Percentiles rank a stretch among this genome's conserved stretches.
phyloP scores from a whole-genome alignment of 768 basidiomycete genomes.

The Daedaleopsis nitida region DNA sequence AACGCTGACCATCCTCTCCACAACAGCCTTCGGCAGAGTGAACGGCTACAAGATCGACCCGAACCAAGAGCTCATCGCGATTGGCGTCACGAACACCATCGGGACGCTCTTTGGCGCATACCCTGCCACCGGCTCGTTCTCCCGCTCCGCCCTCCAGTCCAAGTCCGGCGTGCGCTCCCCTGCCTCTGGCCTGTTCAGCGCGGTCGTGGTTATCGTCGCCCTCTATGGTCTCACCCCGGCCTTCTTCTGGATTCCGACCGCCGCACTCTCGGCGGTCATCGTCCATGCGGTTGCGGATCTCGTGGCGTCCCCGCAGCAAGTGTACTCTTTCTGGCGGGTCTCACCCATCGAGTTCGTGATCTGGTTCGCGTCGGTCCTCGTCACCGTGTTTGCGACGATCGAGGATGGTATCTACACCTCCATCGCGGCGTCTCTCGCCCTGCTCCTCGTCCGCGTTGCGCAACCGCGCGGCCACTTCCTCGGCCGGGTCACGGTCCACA shows the following conservation, averaged over 20 bases:
- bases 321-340: slow-evolving; percentile 89
- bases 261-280: slow-evolving; percentile 84
- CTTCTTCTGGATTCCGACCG: slow-evolving; percentile 85
- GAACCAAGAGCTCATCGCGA: slow-evolving; percentile 93
- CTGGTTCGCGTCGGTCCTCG: slow-evolving; percentile 81
- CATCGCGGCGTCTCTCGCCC: slow-evolving; percentile 68
- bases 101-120: slow-evolving; percentile 90
- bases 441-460: slow-evolving; percentile 89
- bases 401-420: slow-evolving; percentile 91
- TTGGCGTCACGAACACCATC: slow-evolving; percentile 92
- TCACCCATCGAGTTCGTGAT: slow-evolving; percentile 91
- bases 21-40: slow-evolving; percentile 82
- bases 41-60: slow-evolving; percentile 94
- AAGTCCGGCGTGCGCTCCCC: slow-evolving; percentile 97
- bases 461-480: slow-evolving; percentile 89
- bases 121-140: slow-evolving; percentile 96
- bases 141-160: slow-evolving; percentile 90
- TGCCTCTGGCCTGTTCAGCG: slow-evolving; percentile 79
- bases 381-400: slow-evolving; percentile 87
- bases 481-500: slow-evolving; percentile 61
- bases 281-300: slow-evolving; percentile 89
- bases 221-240: slow-evolving; percentile 91
- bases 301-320: slow-evolving; percentile 79
- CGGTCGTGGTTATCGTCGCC: slow-evolving; percentile 87
- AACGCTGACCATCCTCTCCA: background rate